Evolutionary conservation across 2,329 filamentous ascomycete species (phyloP).

Genomic region (Byssochlamys sp.): DNA sequence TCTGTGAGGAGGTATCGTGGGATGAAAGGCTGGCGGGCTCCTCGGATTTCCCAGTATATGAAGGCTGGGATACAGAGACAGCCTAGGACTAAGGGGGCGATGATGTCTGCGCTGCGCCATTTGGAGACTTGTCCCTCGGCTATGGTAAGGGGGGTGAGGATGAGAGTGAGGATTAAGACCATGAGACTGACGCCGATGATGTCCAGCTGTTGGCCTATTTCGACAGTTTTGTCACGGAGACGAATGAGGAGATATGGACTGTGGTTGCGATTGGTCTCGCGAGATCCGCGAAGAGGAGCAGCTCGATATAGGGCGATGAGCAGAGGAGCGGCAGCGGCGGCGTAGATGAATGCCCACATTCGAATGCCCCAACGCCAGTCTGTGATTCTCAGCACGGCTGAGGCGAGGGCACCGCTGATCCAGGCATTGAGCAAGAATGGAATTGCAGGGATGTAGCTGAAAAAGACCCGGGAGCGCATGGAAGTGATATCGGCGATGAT

Average conservation of each 20-base stretch:
- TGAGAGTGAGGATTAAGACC: slow-evolving; percentile 43
- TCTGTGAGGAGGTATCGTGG: slow-evolving; percentile 45
- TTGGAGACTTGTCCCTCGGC: slow-evolving; percentile 41
- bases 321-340: slow-evolving; percentile 46
- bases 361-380: slow-evolving; percentile 56
- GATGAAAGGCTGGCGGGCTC: neutral
- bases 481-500: slow-evolving; percentile 57
- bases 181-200: slow-evolving; percentile 45
- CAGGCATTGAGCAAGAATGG: slow-evolving; percentile 56
- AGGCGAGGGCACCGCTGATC: slow-evolving; percentile 51
- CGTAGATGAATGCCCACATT: slow-evolving; percentile 56
- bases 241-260: slow-evolving; percentile 38
- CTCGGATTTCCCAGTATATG: slow-evolving; percentile 43
- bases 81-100: slow-evolving; percentile 45
- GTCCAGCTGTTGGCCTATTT: slow-evolving; percentile 51
- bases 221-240: slow-evolving; percentile 21
- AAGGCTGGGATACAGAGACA: slow-evolving; percentile 42
- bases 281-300: slow-evolving; percentile 24
- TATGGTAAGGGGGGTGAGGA: slow-evolving; percentile 50
- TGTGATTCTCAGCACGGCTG: slow-evolving; percentile 40
- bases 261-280: neutral
- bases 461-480: slow-evolving; percentile 52
- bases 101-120: slow-evolving; percentile 44
- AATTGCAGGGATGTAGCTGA: slow-evolving; percentile 53
- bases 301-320: slow-evolving; percentile 45